Conservation (phyloP, 2,329 filamentous ascomycete species). For the Curvularia lunata region DNA sequence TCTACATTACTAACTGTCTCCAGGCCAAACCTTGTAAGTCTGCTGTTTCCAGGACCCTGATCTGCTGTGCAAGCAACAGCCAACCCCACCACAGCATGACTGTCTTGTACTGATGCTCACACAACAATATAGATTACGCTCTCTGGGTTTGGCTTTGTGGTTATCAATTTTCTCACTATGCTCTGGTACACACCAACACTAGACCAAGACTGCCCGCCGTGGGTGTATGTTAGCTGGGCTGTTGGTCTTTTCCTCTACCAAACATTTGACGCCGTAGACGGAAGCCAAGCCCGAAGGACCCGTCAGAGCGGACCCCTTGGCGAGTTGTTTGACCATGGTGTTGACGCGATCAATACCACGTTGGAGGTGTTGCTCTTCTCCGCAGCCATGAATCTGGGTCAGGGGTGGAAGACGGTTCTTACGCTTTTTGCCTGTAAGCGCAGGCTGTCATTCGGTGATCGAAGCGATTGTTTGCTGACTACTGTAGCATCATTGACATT, state of each 20-base stretch:
- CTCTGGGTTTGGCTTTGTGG: constrained; percentile 86
- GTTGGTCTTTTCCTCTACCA: constrained; percentile 93
- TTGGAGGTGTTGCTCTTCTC: constrained; percentile 92
- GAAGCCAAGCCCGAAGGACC: constrained; percentile 88
- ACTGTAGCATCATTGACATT: constrained; percentile 82
- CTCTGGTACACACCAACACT: constrained; percentile 96
- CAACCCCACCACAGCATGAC: not conserved
- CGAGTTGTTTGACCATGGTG: constrained; percentile 95
- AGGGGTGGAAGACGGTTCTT: constrained; percentile 86
- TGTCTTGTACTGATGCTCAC: constrained; percentile 12
- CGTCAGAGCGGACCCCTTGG: constrained; percentile 91
- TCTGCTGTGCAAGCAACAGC: not conserved
- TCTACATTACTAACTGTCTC: constrained; percentile 28
- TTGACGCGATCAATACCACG: constrained; percentile 95
- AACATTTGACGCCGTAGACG: constrained; percentile 97
- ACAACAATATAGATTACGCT: constrained; percentile 72
- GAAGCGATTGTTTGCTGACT: not conserved
- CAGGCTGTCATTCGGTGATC: not conserved
- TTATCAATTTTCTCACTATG: constrained; percentile 87
- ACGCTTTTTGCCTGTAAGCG: constrained; percentile 77
- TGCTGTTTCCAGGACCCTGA: not conserved
- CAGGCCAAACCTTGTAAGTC: constrained; percentile 49
- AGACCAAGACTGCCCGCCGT: constrained; percentile 89
- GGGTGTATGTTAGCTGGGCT: constrained; percentile 95
- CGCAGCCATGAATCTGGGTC: constrained; percentile 88